These are phyloP conservation scores for Saturnispora quitensis DNA, from an alignment of 805 yeast genomes.

Conservation along the genomic window DNA sequence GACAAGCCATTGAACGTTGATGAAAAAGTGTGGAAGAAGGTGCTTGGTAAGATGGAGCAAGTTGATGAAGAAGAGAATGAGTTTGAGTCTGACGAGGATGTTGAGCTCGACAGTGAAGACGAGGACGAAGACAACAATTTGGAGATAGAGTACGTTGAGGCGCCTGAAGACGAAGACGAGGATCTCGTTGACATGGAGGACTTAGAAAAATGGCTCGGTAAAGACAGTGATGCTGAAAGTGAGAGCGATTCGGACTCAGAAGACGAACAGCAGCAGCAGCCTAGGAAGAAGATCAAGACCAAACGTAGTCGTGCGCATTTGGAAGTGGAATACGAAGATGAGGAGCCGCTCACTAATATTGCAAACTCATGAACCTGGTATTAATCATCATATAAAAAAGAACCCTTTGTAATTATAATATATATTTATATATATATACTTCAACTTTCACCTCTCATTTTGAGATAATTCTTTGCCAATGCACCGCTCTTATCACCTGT, in stretches of 20 bases:
- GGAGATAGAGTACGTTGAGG: conserved; percentile 83
- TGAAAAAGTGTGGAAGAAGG: conserved; percentile 91
- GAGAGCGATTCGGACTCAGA: conserved; percentile 23
- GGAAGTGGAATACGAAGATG: conserved; percentile 73
- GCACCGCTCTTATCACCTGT: conserved; percentile 39
- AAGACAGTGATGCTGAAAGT: conserved; percentile 27
- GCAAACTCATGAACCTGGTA: conserved; percentile 8
- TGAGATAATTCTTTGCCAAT: neutral
- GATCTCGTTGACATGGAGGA: conserved; percentile 91
- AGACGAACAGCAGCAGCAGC: conserved; percentile 30
- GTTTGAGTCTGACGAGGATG: conserved; percentile 73
- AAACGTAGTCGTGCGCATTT: conserved; percentile 51
- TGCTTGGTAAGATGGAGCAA: conserved; percentile 62
- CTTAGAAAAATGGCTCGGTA: conserved; percentile 71
- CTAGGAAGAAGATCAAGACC: conserved; percentile 48
- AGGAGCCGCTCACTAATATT: conserved; percentile 29
- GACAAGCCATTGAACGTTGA: conserved; percentile 96
- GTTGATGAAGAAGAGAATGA: conserved; percentile 62
- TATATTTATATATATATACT: neutral
- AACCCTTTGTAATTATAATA: neutral
- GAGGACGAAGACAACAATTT: conserved; percentile 46
- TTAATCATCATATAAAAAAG: neutral
- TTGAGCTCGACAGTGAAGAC: conserved; percentile 47
- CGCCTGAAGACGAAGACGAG: conserved; percentile 82
- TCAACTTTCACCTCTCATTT: neutral